Evolutionary conservation across 441 rosid species (phyloP).

Genomic region (Jatropha multifida): DNA sequence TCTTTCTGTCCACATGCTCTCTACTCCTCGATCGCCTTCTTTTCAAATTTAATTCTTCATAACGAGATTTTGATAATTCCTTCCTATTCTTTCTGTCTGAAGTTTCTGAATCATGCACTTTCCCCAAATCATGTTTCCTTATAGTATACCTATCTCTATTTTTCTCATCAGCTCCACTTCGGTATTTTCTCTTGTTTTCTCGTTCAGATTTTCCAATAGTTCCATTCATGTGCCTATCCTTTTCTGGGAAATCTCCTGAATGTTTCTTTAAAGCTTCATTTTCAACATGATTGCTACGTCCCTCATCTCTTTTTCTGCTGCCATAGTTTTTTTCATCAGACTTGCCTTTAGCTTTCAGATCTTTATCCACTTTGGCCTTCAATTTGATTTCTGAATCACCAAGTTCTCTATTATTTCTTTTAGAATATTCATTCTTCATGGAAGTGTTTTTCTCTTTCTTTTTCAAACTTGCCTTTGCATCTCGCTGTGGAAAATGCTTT

Average conservation of each 20-base stretch:
- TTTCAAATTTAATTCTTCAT: constrained; percentile 48
- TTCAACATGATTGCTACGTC: constrained; percentile 31
- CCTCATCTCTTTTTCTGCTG: constrained; percentile 37
- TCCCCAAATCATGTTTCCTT: constrained; percentile 49
- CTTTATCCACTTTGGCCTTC: constrained; percentile 39
- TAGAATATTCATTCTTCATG: constrained; percentile 33
- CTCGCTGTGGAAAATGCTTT: constrained; percentile 32
- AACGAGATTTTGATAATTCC: constrained; percentile 46
- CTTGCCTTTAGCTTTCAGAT: constrained; percentile 33
- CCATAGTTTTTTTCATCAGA: constrained; percentile 37
- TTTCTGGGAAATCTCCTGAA: constrained; percentile 45
- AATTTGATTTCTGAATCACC: constrained; percentile 34
- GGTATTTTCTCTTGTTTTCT: constrained; percentile 51
- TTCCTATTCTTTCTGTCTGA: constrained; percentile 49
- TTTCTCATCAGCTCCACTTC: constrained; percentile 41
- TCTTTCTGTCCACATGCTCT: constrained; percentile 50
- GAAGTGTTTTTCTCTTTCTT: constrained; percentile 38
- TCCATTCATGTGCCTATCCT: constrained; percentile 40
- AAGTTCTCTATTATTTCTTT: constrained; percentile 27
- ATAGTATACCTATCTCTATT: constrained; percentile 38
- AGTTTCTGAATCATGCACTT: constrained; percentile 42
- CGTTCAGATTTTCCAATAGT: constrained; percentile 42
- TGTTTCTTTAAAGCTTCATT: constrained; percentile 44
- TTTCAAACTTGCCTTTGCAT: constrained; percentile 34
- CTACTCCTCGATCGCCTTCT: constrained; percentile 70